phyloP scores from a whole-genome alignment of 352 stramenopile genomes.

The Pythium vanterpoolii region DNA sequence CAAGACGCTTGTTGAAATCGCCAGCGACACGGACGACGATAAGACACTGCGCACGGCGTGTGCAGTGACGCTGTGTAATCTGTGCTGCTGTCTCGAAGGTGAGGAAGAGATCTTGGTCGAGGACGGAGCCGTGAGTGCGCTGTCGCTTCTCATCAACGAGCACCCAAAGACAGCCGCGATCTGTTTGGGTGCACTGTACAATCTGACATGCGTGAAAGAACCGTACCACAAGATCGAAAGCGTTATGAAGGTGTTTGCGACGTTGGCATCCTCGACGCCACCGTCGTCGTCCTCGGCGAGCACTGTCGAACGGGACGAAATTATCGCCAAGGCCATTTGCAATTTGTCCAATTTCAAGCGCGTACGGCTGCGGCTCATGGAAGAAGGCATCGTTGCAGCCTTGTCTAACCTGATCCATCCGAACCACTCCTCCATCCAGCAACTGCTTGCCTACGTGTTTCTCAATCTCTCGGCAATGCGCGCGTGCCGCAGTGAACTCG shows the following conservation, averaged over 20 bases:
- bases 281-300: not conserved
- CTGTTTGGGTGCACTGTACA: conserved; percentile 81
- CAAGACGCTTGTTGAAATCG: conserved; percentile 72
- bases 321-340: conserved; percentile 77
- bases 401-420: conserved; percentile 60
- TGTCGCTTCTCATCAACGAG: conserved; percentile 82
- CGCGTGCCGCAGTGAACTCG: conserved; percentile 60
- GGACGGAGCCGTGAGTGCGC: conserved; percentile 72
- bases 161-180: conserved; percentile 60
- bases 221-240: conserved; percentile 88
- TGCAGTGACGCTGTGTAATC: conserved; percentile 82
- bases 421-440: conserved; percentile 39
- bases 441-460: conserved; percentile 65
- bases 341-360: conserved; percentile 88
- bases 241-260: conserved; percentile 72
- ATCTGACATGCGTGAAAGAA: conserved; percentile 83
- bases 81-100: conserved; percentile 72
- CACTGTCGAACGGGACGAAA: conserved; percentile 30
- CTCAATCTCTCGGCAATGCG: conserved; percentile 65
- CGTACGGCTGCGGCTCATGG: conserved; percentile 77
- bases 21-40: conserved; percentile 54
- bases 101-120: conserved; percentile 78
- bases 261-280: conserved; percentile 39
- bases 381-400: conserved; percentile 84
- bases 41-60: conserved; percentile 69